A percentile compares a stretch with the other conserved stretches of the same genome.
These are phyloP conservation scores for Ormosia semicastrata DNA, from an alignment of 306 rosid species.

Conservation along the genomic window DNA sequence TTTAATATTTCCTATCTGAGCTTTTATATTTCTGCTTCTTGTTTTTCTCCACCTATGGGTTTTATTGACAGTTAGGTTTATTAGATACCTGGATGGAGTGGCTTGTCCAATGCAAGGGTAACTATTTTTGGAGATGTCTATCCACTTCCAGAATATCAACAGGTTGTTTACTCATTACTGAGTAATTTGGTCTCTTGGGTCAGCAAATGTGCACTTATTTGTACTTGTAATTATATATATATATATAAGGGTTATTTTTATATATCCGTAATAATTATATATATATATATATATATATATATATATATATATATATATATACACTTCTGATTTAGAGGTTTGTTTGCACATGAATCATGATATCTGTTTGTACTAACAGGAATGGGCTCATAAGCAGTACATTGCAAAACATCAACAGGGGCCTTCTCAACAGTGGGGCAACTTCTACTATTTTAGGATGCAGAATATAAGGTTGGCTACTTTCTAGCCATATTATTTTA, in stretches of 20 bases:
- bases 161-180: constrained; percentile 49
- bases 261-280: no score
- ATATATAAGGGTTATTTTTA: no score
- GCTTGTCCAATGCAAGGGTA: constrained; percentile 98
- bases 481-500: background rate
- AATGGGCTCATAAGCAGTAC: constrained; percentile 99
- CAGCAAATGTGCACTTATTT: background rate
- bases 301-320: background rate
- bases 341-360: constrained; percentile 22
- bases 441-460: constrained; percentile 98
- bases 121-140: constrained; percentile 96
- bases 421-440: constrained; percentile 99
- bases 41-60: constrained; percentile 31
- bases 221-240: background rate
- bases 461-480: constrained; percentile 77
- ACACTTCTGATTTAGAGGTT: constrained; percentile 11
- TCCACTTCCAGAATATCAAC: constrained; percentile 92
- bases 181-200: constrained; percentile 16
- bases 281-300: background rate
- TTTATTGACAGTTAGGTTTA: constrained; percentile 40
- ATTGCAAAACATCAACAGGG: constrained; percentile 97
- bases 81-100: constrained; percentile 99
- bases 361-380: constrained; percentile 50
- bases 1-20: constrained; percentile 20
- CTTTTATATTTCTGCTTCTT: constrained; percentile 20